Base-by-base conservation (phyloP, 1,284 basidiomycete species). In the Inonotus obliquus region DNA sequence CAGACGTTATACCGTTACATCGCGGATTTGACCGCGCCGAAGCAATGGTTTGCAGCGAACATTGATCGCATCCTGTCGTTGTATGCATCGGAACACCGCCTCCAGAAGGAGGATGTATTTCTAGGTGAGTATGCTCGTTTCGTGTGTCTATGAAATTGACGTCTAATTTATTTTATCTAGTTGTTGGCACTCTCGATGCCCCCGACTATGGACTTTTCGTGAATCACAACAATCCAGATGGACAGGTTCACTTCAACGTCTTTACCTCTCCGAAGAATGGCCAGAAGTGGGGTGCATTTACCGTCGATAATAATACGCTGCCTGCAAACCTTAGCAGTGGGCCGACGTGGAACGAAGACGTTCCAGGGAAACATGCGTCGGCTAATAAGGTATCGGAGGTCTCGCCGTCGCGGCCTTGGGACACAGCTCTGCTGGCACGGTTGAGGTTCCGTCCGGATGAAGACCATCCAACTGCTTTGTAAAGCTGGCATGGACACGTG, bases 31-130 rank as follows among this genome's bases (percentile, higher is more conserved):
- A 78, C 81, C 21, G 80, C 81, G 14, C 82, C 88, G 0, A 86
- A 83, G 70, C 79, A 74, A 61, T 92, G 91, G 87, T 87, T 93
- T 69, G 81, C 82, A 59, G 79, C 79, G 1, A 85, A 91, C 66
- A 80, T 84, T n/a, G 81, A 87, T 65, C 70, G 76, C 13, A 85
- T 93, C 63, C 65, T 91, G 69, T 70, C 80, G 54, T 71, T 80
- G 4, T 90, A 81, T 68, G 81, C 80, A 1, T 68, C 72, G 1
- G 72, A 75, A 39, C 83, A 88, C 70, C 76, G 75, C 6, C 80
- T 91, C 53, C 79, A 79, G 61, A 84, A 79, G 66, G 88, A 92
- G 68, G 90, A 92, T 66, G 69, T 92, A 39, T 82, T 82, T 63
- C 72, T 92, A 0, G 82, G 90, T 87, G 67, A 64, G 83, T 74